Base-by-base conservation (phyloP, 2,329 filamentous ascomycete species). In the Alternaria ethzedia region DNA sequence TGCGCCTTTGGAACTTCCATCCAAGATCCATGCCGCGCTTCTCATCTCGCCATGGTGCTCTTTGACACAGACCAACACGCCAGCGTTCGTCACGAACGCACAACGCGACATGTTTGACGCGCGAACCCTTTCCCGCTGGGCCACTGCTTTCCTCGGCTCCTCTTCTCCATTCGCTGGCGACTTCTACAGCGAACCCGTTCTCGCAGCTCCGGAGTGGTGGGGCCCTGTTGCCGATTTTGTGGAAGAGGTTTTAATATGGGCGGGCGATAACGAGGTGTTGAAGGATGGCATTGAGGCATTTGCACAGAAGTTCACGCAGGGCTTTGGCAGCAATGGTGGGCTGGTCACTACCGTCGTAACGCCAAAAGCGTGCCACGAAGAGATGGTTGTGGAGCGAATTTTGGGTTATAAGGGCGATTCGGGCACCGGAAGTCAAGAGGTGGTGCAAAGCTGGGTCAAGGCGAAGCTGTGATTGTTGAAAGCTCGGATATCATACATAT, bases 21-120 rank as follows among this genome's bases (percentile, higher is more conserved):
- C 72, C 4, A 82, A 82, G 9, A 76, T 90, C 15, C 82, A 82
- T 3, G 86, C 82, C 4, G 82, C 83, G 0, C 70, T 89, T 8
- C 79, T 89, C 7, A 83, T 90, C 59, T 85, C 83, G 0, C 88
- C 88, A 0, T 90, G 88, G 88, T 80, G 83, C 2, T 82, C 82
- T 1, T 85, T 90, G 64, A 71, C 68, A 7, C 78, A 81, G n/a
- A 80, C 79, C 1, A 75, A 82, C 17, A 82, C 82, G 25, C 74
- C 78, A 0, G 82, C 81, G 2, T 83, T 81, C 49, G 70, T 72
- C 7, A 74, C 77, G 9, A 88, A 89, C 60, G 78, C 79, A 4
- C 78, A 82, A 23, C 86, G 83, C 45, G 87, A 89, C 69, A 76
- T 85, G 56, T 81, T 89, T 46, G 79, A 81, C 12, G 70, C 74